Conservation (phyloP, 495 filamentous ascomycete genomes). For the Lindgomyces ingoldianus region DNA sequence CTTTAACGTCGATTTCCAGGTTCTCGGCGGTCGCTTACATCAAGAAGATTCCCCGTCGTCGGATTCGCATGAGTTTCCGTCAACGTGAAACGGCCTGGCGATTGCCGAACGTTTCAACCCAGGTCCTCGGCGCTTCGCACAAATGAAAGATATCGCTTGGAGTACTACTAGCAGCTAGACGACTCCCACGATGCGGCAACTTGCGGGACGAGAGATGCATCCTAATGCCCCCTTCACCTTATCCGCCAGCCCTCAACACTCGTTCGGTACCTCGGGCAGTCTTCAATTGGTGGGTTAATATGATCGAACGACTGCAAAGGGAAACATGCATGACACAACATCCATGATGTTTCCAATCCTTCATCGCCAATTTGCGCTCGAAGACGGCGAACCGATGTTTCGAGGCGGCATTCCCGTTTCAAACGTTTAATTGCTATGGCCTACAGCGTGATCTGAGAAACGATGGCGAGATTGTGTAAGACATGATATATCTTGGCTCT, state of each 20-base stretch:
- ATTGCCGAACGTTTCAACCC: conserved; percentile 30
- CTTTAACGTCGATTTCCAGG: conserved; percentile 10
- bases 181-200: neutral
- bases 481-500: neutral
- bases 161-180: neutral
- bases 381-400: neutral
- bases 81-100: conserved; percentile 22
- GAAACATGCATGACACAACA: too few species aligned
- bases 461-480: neutral
- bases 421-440: conserved; percentile 25
- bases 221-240: conserved; percentile 2
- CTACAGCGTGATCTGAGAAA: neutral
- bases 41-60: neutral
- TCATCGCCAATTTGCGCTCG: neutral
- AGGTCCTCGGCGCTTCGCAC: conserved; percentile 24
- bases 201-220: conserved; percentile 11
- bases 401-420: conserved; percentile 17
- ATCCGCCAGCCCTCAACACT: neutral
- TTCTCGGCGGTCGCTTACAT: conserved; percentile 1
- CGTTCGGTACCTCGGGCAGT: neutral
- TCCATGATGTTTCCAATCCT: too few species aligned
- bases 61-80: conserved; percentile 10
- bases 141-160: conserved; percentile 6
- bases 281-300: conserved; percentile 25
- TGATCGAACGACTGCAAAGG: too few species aligned